Evolutionary conservation across 306 rosid genomes (phyloP), one percentile per base, ranked within the genome.

Genomic region (Quillaja saponaria): DNA sequence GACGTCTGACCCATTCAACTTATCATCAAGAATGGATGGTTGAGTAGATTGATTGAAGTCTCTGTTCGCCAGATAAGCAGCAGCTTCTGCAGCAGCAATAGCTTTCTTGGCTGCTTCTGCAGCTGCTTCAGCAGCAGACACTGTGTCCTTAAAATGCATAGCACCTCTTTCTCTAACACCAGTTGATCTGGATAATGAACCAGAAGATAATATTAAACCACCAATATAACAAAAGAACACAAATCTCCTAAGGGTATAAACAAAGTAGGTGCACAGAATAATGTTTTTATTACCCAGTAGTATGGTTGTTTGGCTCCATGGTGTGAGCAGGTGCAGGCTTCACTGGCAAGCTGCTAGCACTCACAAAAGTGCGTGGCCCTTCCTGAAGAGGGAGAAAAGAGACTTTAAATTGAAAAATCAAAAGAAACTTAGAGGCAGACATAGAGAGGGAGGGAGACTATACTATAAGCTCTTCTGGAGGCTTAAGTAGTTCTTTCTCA

Each of bases 81-180:
- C 99, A 69, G 82, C 91, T 75, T 94, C 88, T 10, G 96, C 97
- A 17, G 99, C 99, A 28, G 96, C 96, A 28, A 89, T 76, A 42
- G 99, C 99, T 55, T 81, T 80, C 71, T 76, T 81, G 0, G 99
- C 97, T 46, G 86, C 74, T 78, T 87, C 90, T 17, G 97, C 96
- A 34, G 99, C 99, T 56, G 95, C 91, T 75, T 83, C 90, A 17
- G 95, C 96, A 40, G 96, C 96, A 51, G 95, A 71, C 34, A 71
- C 80, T 0, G 91, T 58, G 74, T 86, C 83, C 62, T 70, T 74
- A 25, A 76, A 92, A 44, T 81, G 71, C 79, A 65, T 37, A n/a
- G 45, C 46, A 35, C 57, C 65, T 10, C 60, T 58, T 63, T 47
- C 79, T 62, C 85, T 54, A 4, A 81, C 47, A 19, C 62, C 71